phyloP scores from a whole-genome alignment of 129 eudicot genomes.

The Arctium lappa region DNA sequence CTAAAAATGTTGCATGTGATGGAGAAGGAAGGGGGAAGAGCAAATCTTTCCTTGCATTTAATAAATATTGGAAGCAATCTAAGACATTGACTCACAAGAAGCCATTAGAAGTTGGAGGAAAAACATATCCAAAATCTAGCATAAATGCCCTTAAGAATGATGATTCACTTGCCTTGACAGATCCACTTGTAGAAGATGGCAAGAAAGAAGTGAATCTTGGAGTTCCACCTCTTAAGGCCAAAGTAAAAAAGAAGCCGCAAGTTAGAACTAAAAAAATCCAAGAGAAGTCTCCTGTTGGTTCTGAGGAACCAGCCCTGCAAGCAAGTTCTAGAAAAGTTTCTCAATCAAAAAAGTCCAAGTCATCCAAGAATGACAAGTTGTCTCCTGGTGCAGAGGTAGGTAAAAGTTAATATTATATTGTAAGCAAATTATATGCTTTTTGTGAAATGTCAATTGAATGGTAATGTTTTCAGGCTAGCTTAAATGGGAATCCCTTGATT shows the following conservation, averaged over 20 bases:
- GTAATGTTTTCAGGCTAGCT: conserved; percentile 41
- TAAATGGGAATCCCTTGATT: conserved; percentile 19
- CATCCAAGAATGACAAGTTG: conserved; percentile 18
- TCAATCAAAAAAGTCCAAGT: conserved; percentile 36
- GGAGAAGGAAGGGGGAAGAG: conserved; percentile 24
- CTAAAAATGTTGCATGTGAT: conserved; percentile 24
- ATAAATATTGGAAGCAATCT: conserved; percentile 35
- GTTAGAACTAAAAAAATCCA: conserved; percentile 40
- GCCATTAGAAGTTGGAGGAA: conserved; percentile 23
- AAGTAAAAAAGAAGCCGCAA: conserved; percentile 42
- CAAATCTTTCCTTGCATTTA: conserved; percentile 23
- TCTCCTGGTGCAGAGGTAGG: conserved; percentile 54
- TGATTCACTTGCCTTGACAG: conserved; percentile 21
- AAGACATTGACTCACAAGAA: conserved; percentile 37
- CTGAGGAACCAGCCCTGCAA: conserved; percentile 28
- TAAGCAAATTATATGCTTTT: neutral
- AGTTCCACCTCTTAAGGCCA: conserved; percentile 21
- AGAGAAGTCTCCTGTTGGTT: conserved; percentile 33
- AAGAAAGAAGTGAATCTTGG: conserved; percentile 18
- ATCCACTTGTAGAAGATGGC: conserved; percentile 26
- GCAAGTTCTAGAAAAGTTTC: conserved; percentile 37
- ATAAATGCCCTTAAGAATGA: conserved; percentile 31
- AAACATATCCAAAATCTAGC: conserved; percentile 16
- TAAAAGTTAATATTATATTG: neutral
- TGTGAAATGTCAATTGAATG: conserved; percentile 22